Conservation (phyloP, 352 stramenopile species). For the Plasmopara halstedii region DNA sequence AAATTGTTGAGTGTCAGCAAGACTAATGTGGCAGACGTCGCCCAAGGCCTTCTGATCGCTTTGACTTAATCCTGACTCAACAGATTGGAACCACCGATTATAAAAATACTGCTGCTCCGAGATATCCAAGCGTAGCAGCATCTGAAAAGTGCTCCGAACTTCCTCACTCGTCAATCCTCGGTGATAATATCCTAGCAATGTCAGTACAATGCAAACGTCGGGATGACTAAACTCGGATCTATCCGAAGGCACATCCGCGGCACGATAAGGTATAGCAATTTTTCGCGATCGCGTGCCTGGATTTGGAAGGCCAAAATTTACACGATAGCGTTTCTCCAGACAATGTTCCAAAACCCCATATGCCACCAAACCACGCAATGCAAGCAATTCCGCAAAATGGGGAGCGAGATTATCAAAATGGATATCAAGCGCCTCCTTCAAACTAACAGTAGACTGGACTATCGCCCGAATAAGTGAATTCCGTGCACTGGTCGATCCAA, state of each 20-base stretch:
- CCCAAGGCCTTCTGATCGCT: constrained; percentile 27
- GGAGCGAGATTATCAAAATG: constrained; percentile 11
- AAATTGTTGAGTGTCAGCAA: constrained; percentile 62
- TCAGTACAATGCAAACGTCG: constrained; percentile 76
- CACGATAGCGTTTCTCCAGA: constrained; percentile 76
- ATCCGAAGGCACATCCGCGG: constrained; percentile 72
- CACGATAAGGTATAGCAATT: constrained; percentile 84
- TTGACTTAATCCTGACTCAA: constrained; percentile 9
- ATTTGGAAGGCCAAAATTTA: constrained; percentile 68
- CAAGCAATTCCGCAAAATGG: constrained; percentile 39
- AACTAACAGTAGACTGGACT: constrained; percentile 22
- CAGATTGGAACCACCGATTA: constrained; percentile 48
- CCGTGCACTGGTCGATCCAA: constrained; percentile 10
- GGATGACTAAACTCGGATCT: constrained; percentile 86
- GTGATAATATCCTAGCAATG: constrained; percentile 83
- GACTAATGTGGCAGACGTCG: constrained; percentile 64
- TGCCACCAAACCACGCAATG: constrained; percentile 72
- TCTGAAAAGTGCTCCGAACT: constrained; percentile 39
- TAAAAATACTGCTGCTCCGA: constrained; percentile 65
- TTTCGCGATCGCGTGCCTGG: constrained; percentile 39
- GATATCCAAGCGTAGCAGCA: constrained; percentile 50
- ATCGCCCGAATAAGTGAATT: constrained; percentile 26
- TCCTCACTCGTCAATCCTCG: constrained; percentile 46
- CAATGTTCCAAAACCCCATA: constrained; percentile 77
- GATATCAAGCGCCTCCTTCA: constrained; percentile 13